These are phyloP conservation scores for Pelargonium australe DNA, from an alignment of 441 rosid species.

Conservation along the genomic window DNA sequence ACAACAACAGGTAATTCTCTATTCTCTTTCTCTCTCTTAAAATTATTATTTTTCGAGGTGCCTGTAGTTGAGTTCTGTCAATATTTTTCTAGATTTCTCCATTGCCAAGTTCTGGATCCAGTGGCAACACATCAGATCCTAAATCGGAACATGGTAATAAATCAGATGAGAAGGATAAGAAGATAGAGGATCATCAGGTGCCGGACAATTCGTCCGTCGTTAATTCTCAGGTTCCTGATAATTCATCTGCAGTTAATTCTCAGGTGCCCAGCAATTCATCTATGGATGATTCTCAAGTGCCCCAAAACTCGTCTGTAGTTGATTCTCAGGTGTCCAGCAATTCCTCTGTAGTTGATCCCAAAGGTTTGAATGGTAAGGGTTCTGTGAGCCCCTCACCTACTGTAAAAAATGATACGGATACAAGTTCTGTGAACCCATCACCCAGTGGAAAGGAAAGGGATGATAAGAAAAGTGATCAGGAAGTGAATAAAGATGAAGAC, in stretches of 20 bases:
- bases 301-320: not conserved
- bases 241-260: constrained; percentile 18
- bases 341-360: constrained; percentile 17
- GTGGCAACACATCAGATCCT: constrained; percentile 15
- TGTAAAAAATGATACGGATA: constrained; percentile 17
- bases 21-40: constrained; percentile 2
- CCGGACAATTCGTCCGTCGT: constrained; percentile 20
- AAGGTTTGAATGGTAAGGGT: constrained; percentile 18
- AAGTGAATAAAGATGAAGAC: constrained; percentile 17
- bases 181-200: constrained; percentile 12
- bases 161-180: constrained; percentile 14
- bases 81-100: constrained; percentile 39
- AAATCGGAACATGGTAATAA: constrained; percentile 17
- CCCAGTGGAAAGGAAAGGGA: constrained; percentile 11
- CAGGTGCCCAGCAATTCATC: constrained; percentile 20
- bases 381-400: constrained; percentile 27
- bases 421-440: not conserved
- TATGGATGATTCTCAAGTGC: constrained; percentile 13
- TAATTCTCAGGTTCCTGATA: constrained; percentile 12
- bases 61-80: not conserved
- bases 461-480: constrained; percentile 13
- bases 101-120: constrained; percentile 28
- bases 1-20: constrained; percentile 30
- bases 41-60: not conserved
- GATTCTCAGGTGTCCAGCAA: constrained; percentile 10